phyloP scores from a whole-genome alignment of 2,329 filamentous ascomycete genomes.

The Aspergillus sclerotialis region DNA sequence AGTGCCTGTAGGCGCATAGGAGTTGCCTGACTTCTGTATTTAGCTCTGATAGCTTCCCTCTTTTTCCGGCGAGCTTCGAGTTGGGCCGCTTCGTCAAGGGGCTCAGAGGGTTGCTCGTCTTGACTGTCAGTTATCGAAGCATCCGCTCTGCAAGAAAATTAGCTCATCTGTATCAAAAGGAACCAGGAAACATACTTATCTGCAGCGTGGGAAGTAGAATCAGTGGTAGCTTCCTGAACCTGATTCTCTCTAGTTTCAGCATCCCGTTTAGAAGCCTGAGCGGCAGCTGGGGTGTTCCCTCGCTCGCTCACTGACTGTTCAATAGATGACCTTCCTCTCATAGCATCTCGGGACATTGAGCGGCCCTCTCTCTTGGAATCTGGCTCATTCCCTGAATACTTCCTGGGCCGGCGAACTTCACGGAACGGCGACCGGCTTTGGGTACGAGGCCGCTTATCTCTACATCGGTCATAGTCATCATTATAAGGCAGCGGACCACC shows the following conservation, averaged over 20 bases:
- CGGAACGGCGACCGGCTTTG: slow-evolving; percentile 45
- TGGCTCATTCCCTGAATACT: slow-evolving; percentile 31
- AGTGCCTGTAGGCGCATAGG: slow-evolving; percentile 71
- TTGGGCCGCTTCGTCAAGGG: slow-evolving; percentile 72
- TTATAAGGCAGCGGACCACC: slow-evolving; percentile 39
- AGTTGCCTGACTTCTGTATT: slow-evolving; percentile 63
- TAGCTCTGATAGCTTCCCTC: slow-evolving; percentile 77
- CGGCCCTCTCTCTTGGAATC: slow-evolving; percentile 19
- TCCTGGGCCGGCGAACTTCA: slow-evolving; percentile 30
- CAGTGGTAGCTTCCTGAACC: slow-evolving; percentile 44
- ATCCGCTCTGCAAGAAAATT: slow-evolving; percentile 10
- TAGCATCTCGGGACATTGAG: slow-evolving; percentile 23
- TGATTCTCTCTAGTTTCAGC: slow-evolving; percentile 62
- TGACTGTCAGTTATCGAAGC: slow-evolving; percentile 6
- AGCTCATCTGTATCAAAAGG: not conserved
- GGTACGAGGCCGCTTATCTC: slow-evolving; percentile 51
- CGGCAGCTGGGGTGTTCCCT: slow-evolving; percentile 53
- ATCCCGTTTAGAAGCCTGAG: slow-evolving; percentile 54
- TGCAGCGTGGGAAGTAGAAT: slow-evolving; percentile 23
- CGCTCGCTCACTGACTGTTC: slow-evolving; percentile 59
- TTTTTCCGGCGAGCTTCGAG: slow-evolving; percentile 79
- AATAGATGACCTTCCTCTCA: slow-evolving; percentile 46
- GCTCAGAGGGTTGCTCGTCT: slow-evolving; percentile 44
- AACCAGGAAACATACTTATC: slow-evolving; percentile 36
- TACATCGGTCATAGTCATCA: slow-evolving; percentile 42